A percentile compares a stretch with the other conserved stretches of the same genome.
Evolutionary conservation across 1,139 yeast genomes (phyloP).

Genomic region (Candida glucosophila): DNA sequence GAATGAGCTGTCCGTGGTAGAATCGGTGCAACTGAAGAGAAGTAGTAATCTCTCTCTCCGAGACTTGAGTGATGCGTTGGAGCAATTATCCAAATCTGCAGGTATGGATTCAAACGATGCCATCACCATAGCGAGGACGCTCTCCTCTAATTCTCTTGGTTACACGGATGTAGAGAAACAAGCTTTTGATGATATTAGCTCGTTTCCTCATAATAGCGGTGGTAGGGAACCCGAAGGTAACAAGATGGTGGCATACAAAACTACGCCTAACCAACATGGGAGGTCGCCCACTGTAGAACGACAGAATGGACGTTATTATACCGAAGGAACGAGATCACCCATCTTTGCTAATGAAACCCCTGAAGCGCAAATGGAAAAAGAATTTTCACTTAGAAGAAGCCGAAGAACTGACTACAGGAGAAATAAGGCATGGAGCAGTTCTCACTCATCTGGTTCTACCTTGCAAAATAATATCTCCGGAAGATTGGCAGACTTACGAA

Average conservation of each 20-base stretch:
- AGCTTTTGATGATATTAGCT: slow-evolving; percentile 33
- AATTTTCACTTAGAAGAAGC: slow-evolving; percentile 30
- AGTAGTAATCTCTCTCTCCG: slow-evolving; percentile 49
- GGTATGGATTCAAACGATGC: slow-evolving; percentile 72
- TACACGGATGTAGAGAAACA: slow-evolving; percentile 43
- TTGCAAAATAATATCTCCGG: slow-evolving; percentile 23
- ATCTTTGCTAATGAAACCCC: slow-evolving; percentile 1
- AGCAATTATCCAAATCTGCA: slow-evolving; percentile 56
- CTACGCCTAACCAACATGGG: too few species aligned
- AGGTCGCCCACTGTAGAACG: too few species aligned
- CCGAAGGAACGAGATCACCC: background rate
- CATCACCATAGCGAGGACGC: slow-evolving; percentile 62
- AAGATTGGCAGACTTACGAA: slow-evolving; percentile 25
- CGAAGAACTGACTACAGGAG: slow-evolving; percentile 36
- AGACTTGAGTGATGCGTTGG: slow-evolving; percentile 60
- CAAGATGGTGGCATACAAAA: too few species aligned
- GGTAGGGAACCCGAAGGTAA: too few species aligned
- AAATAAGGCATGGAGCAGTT: slow-evolving; percentile 9
- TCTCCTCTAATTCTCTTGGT: slow-evolving; percentile 53
- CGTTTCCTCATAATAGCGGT: slow-evolving; percentile 19
- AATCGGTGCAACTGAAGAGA: slow-evolving; percentile 3
- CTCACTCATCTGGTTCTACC: slow-evolving; percentile 14
- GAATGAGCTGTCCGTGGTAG: slow-evolving; percentile 3
- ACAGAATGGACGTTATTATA: too few species aligned
- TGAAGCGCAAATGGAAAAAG: slow-evolving; percentile 7